phyloP scores from a whole-genome alignment of 148 eudicot species.

The Nepenthes mirabilis region DNA sequence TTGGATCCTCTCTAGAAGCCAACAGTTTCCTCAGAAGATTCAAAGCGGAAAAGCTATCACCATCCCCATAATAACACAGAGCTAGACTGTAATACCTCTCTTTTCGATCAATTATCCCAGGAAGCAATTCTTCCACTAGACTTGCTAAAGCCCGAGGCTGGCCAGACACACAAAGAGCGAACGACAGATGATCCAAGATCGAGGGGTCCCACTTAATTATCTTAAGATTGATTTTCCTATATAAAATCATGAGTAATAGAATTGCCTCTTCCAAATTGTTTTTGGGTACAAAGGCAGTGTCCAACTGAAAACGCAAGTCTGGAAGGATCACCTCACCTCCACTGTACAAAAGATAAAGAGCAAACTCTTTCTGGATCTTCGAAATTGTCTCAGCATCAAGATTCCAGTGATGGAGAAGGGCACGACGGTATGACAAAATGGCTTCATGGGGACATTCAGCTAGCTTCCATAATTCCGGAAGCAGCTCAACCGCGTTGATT shows the following conservation, averaged over 20 bases:
- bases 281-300: constrained; percentile 58
- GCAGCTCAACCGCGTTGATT: constrained; percentile 57
- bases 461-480: constrained; percentile 82
- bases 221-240: constrained; percentile 37
- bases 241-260: constrained; percentile 57
- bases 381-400: constrained; percentile 52
- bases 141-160: constrained; percentile 50
- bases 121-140: constrained; percentile 70
- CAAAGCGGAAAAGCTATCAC: constrained; percentile 45
- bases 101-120: constrained; percentile 42
- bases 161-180: constrained; percentile 58
- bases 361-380: constrained; percentile 76
- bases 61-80: constrained; percentile 67
- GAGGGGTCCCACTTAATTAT: constrained; percentile 88
- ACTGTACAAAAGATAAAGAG: constrained; percentile 78
- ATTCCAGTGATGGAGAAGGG: constrained; percentile 69
- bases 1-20: constrained; percentile 29
- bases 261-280: constrained; percentile 82
- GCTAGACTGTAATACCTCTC: constrained; percentile 59
- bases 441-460: constrained; percentile 57
- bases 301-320: constrained; percentile 45
- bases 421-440: constrained; percentile 58
- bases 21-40: constrained; percentile 52
- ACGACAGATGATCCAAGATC: constrained; percentile 71
- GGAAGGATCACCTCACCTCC: constrained; percentile 61